These are phyloP conservation scores for Phytophthora rubi DNA, from an alignment of 352 stramenopile genomes.

Conservation along the genomic window DNA sequence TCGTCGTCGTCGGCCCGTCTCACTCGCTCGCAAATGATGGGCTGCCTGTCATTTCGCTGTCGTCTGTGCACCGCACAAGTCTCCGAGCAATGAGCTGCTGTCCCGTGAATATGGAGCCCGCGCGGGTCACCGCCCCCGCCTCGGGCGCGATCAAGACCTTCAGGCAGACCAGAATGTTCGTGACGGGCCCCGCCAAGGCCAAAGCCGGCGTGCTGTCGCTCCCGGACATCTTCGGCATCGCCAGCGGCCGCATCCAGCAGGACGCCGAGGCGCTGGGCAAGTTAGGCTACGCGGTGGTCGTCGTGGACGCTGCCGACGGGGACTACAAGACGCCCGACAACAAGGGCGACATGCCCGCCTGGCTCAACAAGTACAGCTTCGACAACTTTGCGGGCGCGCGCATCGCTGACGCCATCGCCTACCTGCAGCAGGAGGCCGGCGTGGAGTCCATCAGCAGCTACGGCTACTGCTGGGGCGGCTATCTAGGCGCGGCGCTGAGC, in stretches of 20 bases:
- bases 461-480: constrained; percentile 52
- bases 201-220: constrained; percentile 48
- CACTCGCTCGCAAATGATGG: not conserved
- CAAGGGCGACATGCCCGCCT: constrained; percentile 2
- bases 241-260: constrained; percentile 61
- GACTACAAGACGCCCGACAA: constrained; percentile 33
- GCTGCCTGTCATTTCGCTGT: constrained; percentile 2
- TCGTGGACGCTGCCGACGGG: constrained; percentile 49
- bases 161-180: constrained; percentile 46
- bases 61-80: not conserved
- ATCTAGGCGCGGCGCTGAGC: constrained; percentile 27
- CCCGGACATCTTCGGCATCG: constrained; percentile 54
- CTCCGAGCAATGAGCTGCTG: constrained; percentile 49
- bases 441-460: constrained; percentile 40
- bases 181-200: constrained; percentile 31
- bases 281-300: constrained; percentile 53
- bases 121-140: constrained; percentile 14
- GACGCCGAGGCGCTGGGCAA: constrained; percentile 53
- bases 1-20: not conserved
- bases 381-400: constrained; percentile 6
- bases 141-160: constrained; percentile 34
- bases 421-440: constrained; percentile 31
- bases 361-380: constrained; percentile 31
- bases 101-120: constrained; percentile 37
- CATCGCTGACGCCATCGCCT: constrained; percentile 34